Conservation (phyloP, 176 grass and related monocot genomes). For the Oryza longistaminata region DNA sequence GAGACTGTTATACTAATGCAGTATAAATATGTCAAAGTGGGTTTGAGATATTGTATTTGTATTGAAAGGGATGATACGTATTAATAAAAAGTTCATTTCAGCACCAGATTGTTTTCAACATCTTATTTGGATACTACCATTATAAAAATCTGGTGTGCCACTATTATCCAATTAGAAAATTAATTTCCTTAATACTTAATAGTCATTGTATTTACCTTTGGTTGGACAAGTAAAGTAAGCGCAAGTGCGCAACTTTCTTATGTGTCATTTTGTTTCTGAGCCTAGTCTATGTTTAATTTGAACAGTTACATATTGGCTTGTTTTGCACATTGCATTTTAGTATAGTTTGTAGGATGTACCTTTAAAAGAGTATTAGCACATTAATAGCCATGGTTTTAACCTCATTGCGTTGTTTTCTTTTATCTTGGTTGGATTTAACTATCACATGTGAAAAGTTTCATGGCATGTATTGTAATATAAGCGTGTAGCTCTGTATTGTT, state of each 20-base stretch:
- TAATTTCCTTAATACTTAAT: not conserved
- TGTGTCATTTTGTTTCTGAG: not conserved
- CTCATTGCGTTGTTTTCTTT: slow-evolving; percentile 3
- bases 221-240: not conserved
- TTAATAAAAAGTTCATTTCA: not conserved
- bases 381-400: not conserved
- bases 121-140: not conserved
- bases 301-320: not conserved
- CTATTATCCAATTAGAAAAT: not conserved
- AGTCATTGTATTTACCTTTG: not conserved
- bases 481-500: slow-evolving; percentile 20
- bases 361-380: not conserved
- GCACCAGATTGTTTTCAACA: not conserved
- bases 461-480: slow-evolving; percentile 4
- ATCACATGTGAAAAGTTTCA: slow-evolving; percentile 22
- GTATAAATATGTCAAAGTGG: not conserved
- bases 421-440: slow-evolving; percentile 15
- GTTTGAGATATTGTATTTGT: not conserved
- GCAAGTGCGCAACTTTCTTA: not conserved
- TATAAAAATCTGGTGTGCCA: not conserved
- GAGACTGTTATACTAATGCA: not conserved
- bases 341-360: not conserved
- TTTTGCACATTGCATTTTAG: slow-evolving; percentile 10
- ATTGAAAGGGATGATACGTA: slow-evolving; percentile 5
- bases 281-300: not conserved